Conservation (phyloP, 2,329 filamentous ascomycete species). For the Exserohilum rostratum region DNA sequence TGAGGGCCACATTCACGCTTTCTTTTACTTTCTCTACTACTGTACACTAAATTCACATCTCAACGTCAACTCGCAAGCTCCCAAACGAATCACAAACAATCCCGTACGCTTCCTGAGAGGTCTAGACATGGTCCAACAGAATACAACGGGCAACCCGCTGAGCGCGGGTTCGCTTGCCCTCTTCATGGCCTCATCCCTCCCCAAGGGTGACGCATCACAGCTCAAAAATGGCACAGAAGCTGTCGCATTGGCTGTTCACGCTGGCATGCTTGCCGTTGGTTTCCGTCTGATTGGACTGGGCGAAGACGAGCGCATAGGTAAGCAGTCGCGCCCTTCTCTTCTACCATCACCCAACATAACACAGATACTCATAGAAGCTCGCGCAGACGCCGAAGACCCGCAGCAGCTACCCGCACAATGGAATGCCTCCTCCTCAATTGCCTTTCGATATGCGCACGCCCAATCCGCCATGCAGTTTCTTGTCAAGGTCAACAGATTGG, state of each 20-base stretch:
- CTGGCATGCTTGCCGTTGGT: constrained; percentile 78
- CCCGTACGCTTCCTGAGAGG: background rate
- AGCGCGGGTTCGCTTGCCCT: constrained; percentile 51
- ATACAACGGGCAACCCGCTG: constrained; percentile 51
- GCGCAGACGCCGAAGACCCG: constrained; percentile 61
- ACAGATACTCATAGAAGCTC: constrained; percentile 55
- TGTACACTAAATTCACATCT: background rate
- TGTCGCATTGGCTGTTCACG: constrained; percentile 81
- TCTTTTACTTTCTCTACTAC: background rate
- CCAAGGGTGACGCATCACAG: constrained; percentile 46
- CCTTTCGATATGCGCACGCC: constrained; percentile 84
- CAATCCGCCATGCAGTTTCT: constrained; percentile 86
- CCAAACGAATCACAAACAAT: background rate
- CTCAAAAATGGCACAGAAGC: constrained; percentile 79
- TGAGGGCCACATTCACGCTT: background rate
- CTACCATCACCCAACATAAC: constrained; percentile 19
- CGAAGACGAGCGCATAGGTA: constrained; percentile 78
- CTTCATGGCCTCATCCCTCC: constrained; percentile 54
- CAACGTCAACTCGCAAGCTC: background rate
- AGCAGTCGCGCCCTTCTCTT: constrained; percentile 19
- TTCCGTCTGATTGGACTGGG: constrained; percentile 84
- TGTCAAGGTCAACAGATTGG: constrained; percentile 80
- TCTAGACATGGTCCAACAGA: constrained; percentile 34
- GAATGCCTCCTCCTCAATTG: constrained; percentile 76
- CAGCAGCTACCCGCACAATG: constrained; percentile 75